Conservation (phyloP, 2,329 filamentous ascomycete species). For the Bimuria novae-zelandiae region DNA sequence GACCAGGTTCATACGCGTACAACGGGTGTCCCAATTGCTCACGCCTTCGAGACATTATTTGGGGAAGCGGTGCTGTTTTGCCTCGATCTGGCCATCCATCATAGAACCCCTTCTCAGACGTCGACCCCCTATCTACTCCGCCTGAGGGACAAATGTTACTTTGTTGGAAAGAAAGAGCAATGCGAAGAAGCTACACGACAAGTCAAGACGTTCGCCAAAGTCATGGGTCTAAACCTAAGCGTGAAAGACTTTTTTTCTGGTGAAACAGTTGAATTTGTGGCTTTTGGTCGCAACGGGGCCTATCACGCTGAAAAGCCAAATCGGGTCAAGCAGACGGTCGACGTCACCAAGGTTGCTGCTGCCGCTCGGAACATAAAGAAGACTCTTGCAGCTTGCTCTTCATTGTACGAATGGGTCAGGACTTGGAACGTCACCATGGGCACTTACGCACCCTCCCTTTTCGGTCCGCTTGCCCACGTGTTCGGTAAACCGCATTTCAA, state of each 20-base stretch:
- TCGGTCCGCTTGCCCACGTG: constrained; percentile 32
- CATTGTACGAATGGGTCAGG: constrained; percentile 33
- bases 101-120: constrained; percentile 19
- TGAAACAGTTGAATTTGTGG: constrained; percentile 22
- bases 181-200: constrained; percentile 4
- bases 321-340: constrained; percentile 13
- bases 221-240: constrained; percentile 22
- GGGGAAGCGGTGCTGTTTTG: constrained; percentile 35
- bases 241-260: not conserved
- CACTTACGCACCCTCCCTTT: constrained; percentile 30
- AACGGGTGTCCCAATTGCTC: constrained; percentile 26
- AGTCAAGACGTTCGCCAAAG: constrained; percentile 19
- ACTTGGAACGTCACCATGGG: constrained; percentile 34
- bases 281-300: constrained; percentile 1
- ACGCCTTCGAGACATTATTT: constrained; percentile 31
- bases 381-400: constrained; percentile 23
- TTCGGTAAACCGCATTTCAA: constrained; percentile 32
- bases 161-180: constrained; percentile 27
- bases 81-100: constrained; percentile 28
- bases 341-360: constrained; percentile 16
- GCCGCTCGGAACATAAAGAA: constrained; percentile 27
- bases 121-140: constrained; percentile 29
- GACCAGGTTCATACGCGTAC: constrained; percentile 23
- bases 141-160: constrained; percentile 27
- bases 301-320: not conserved